Conservation (phyloP, 2,329 filamentous ascomycete genomes). For the Trichoderma endophyticum region DNA sequence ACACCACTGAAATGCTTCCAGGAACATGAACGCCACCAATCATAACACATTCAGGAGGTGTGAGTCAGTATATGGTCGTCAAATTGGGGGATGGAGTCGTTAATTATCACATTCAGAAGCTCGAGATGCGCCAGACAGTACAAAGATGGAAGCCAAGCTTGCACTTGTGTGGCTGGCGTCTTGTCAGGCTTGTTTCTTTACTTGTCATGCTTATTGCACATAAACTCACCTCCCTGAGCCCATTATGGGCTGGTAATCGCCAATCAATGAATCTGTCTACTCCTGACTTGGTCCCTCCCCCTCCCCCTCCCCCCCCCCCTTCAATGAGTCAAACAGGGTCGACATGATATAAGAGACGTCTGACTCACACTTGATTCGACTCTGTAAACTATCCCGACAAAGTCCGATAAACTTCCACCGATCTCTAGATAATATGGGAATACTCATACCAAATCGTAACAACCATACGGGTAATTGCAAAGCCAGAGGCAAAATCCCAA, state of each 20-base stretch:
- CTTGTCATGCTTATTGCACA: not conserved
- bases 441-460: not conserved
- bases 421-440: not conserved
- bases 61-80: constrained; percentile 22
- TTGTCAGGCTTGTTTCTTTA: not conserved
- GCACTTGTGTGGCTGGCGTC: constrained; percentile 31
- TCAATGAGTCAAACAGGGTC: not conserved
- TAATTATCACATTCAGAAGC: constrained; percentile 26
- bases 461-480: not conserved
- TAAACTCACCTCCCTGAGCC: not conserved
- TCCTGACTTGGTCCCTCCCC: not conserved
- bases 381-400: not conserved
- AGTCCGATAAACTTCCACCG: not conserved
- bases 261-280: not conserved
- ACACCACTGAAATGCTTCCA: constrained; percentile 17
- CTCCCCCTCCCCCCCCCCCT: not conserved
- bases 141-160: constrained; percentile 33
- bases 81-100: constrained; percentile 24
- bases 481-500: not conserved
- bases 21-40: constrained; percentile 22
- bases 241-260: not conserved
- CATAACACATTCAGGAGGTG: constrained; percentile 18
- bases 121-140: constrained; percentile 23
- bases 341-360: not conserved
- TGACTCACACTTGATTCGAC: not conserved